Conservation (phyloP, 495 filamentous ascomycete genomes). For the Daldinia bambusicola region DNA sequence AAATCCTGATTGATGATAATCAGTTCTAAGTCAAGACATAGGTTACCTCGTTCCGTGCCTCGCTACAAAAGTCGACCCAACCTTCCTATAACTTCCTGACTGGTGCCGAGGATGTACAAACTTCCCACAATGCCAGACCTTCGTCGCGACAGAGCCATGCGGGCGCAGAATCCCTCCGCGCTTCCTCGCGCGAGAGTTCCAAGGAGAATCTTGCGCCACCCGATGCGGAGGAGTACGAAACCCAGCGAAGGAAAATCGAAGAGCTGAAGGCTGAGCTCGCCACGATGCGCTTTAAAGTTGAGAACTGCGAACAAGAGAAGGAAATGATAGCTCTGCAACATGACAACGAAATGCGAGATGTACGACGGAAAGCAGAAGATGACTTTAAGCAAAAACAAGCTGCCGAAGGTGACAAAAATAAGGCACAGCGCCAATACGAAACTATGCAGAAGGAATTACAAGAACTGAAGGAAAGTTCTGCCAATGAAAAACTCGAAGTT, state of each 20-base stretch:
- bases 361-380: constrained; percentile 77
- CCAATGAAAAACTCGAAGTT: constrained; percentile 72
- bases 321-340: constrained; percentile 78
- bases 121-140: constrained; percentile 48
- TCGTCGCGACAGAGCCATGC: constrained; percentile 49
- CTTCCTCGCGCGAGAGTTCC: constrained; percentile 56
- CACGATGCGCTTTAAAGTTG: constrained; percentile 63
- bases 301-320: constrained; percentile 84
- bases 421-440: constrained; percentile 76
- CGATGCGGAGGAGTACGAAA: constrained; percentile 63
- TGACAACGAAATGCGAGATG: constrained; percentile 83
- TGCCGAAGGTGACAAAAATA: constrained; percentile 73
- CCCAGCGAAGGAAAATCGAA: constrained; percentile 59
- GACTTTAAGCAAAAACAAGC: constrained; percentile 86
- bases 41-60: constrained; percentile 52
- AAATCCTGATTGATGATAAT: constrained; percentile 5
- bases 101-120: constrained; percentile 56
- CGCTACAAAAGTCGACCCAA: constrained; percentile 56
- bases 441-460: constrained; percentile 75
- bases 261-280: constrained; percentile 66
- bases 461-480: constrained; percentile 70
- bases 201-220: constrained; percentile 61
- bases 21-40: constrained; percentile 20
- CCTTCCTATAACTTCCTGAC: constrained; percentile 71
- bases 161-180: constrained; percentile 50